Conservation (phyloP, 768 basidiomycete genomes). For the Leccinum variicolor region DNA sequence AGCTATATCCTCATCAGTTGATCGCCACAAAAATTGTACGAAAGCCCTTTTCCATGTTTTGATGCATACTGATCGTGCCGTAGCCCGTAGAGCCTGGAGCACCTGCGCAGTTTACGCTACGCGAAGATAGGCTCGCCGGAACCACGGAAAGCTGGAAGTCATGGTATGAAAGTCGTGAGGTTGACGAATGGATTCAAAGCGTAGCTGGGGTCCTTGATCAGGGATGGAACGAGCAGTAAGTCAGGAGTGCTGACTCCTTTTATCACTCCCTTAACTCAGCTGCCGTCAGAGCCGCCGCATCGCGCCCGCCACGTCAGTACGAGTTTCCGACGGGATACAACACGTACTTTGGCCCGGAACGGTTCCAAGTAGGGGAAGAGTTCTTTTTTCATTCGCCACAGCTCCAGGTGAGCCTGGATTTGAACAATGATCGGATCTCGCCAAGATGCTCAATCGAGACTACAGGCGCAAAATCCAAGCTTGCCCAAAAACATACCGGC, state of each 20-base stretch:
- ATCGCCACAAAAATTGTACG: constrained; percentile 75
- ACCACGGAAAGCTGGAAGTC: constrained; percentile 80
- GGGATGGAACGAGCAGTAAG: constrained; percentile 87
- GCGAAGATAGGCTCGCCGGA: constrained; percentile 66
- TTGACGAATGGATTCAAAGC: constrained; percentile 93
- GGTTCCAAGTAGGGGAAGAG: constrained; percentile 83
- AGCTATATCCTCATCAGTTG: constrained; percentile 83
- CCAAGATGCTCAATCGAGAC: constrained; percentile 5
- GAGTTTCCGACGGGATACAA: constrained; percentile 97
- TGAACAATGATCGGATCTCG: background rate
- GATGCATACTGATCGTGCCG: constrained; percentile 4
- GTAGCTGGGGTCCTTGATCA: constrained; percentile 83
- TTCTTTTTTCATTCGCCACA: constrained; percentile 74
- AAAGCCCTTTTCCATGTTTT: background rate
- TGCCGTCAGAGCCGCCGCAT: constrained; percentile 49
- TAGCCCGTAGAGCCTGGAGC: constrained; percentile 72
- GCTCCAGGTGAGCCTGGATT: constrained; percentile 42
- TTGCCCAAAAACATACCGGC: constrained; percentile 74
- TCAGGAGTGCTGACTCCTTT: background rate
- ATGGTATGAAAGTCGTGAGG: constrained; percentile 79
- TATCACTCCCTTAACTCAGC: background rate
- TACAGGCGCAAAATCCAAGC: constrained; percentile 53
- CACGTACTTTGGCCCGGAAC: constrained; percentile 75
- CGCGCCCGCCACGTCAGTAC: constrained; percentile 64
- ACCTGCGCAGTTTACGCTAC: constrained; percentile 63